Conservation (phyloP, 2,329 filamentous ascomycete species). For the Purpureocillium lavendulum region DNA sequence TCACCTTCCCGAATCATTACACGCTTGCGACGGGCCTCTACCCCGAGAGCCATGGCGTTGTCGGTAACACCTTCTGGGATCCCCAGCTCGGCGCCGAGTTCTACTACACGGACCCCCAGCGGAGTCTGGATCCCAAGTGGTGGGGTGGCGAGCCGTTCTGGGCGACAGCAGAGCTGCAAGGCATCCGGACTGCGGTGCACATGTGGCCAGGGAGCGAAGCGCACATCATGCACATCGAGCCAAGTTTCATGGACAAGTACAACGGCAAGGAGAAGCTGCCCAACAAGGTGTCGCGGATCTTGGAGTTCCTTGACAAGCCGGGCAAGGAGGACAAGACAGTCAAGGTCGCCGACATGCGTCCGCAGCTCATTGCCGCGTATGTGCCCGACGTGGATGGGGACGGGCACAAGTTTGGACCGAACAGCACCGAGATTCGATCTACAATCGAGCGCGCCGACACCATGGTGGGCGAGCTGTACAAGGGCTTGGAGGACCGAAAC, state of each 20-base stretch:
- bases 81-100: slow-evolving; percentile 69
- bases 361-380: slow-evolving; percentile 89
- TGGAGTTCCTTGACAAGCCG: slow-evolving; percentile 78
- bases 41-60: slow-evolving; percentile 85
- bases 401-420: slow-evolving; percentile 84
- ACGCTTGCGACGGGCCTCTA: slow-evolving; percentile 88
- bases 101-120: slow-evolving; percentile 69
- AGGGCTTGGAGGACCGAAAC: slow-evolving; percentile 71
- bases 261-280: slow-evolving; percentile 68
- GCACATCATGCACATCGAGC: slow-evolving; percentile 65
- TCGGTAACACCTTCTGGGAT: slow-evolving; percentile 95
- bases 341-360: slow-evolving; percentile 50
- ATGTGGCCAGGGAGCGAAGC: slow-evolving; percentile 99
- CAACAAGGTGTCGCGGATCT: slow-evolving; percentile 69
- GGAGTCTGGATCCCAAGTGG: slow-evolving; percentile 81
- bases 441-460: slow-evolving; percentile 74
- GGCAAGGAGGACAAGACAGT: slow-evolving; percentile 53
- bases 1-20: slow-evolving; percentile 96
- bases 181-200: slow-evolving; percentile 73
- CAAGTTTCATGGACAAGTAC: slow-evolving; percentile 76
- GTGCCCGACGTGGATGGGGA: slow-evolving; percentile 86
- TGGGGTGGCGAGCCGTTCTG: slow-evolving; percentile 93
- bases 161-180: slow-evolving; percentile 82
- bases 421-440: slow-evolving; percentile 79
- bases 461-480: slow-evolving; percentile 72